Evolutionary conservation across 306 rosid species (phyloP), one percentile per base, ranked within the genome.

Genomic region (Alnus glutinosa): DNA sequence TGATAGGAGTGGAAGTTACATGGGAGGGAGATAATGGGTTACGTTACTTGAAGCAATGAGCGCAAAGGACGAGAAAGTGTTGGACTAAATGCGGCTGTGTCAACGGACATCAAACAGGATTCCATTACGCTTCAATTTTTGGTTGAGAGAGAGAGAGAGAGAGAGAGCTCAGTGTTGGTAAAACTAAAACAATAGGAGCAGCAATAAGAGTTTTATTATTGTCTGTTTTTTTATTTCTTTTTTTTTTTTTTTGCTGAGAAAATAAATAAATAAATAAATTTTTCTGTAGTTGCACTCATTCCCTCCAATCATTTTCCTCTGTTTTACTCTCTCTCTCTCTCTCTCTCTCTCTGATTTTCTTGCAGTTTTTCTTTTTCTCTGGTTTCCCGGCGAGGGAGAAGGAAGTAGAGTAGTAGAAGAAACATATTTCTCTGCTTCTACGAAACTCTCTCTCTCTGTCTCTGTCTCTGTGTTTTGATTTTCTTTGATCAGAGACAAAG

Each of bases 331-430:
- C 66, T 23, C 64, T 30, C 37, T 39, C 13, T 2, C 55, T 23
- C 36, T 7, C 3, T 30, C 47, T 72, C 64, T 73, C 70, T 47
- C 75, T 19, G 39, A 63, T 79, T 49, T 71, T 46, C 61, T 61
- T 75, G 63, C 70, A 50, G 75, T 79, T 64, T 67, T 72, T 74
- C 74, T 44, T 70, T 70, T 76, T 68, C 68, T 87, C 90, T 85
- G 83, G 84, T 90, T 94, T 94, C 77, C 85, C 90, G 96, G 98
- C 92, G 97, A 78, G 66, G 71, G 85, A 71, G 83, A 75, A 87
- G 96, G 97, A 92, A 90, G 92, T 89, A 80, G 94, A 94, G 82
- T 96, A 90, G 96, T 92, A 83, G 73, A 92, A 89, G 96, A 83
- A 94, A 90, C 57, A 75, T 73, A 85, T 86, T 86, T 87, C 96